Base-by-base conservation (phyloP, 176 grass and related monocot genomes). In the Oryza rufipogon region DNA sequence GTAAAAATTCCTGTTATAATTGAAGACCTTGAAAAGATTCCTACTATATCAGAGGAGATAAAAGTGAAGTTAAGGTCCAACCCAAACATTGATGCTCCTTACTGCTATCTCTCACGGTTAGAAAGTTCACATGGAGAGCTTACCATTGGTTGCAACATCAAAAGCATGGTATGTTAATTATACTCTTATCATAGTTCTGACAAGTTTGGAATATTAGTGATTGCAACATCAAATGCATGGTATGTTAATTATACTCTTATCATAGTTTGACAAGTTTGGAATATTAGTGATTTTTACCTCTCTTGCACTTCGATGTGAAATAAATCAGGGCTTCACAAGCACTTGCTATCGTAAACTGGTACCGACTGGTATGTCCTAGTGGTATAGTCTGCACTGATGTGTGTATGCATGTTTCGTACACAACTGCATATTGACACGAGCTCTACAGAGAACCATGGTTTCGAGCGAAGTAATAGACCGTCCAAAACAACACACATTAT, bases 21-120 rank as follows among this genome's bases (percentile, higher is more conserved):
- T 36, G 61, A 86, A 49, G 91, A 90, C 56, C 83, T 97, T 54
- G 87, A 86, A 70, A 97, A 92, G 79, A 86, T 97, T 61, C 89
- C 85, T 34, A 11, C 38, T 73, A 78, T 92, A 80, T 86, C 89
- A 67, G 87, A 90, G 46, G 85, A 90, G 39, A 92, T 97, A 84
- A 97, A 90, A 67, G 66, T 52, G 12, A 90, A 75, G 79, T 70
- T 94, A 33, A 54, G 44, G 63, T 79, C 89, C 11, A 83, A 88
- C 73, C 79, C 76, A 71, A 83, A 82, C 74, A 81, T 90, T 84
- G 91, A 94, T 64, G 76, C 79, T 67, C 87, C 91, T 80, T 93
- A 81, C 68, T 93, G 34, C 47, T 90, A 88, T 45, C 82, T 93
- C 19, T 93, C 89, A 5, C 78, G 85, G 70, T 64, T 93, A 66